A percentile compares a stretch with the other conserved stretches of the same genome.
Evolutionary conservation across 225 moss, liverwort and hornwort species (phyloP).

Genomic region (Sphagnum tenellum): DNA sequence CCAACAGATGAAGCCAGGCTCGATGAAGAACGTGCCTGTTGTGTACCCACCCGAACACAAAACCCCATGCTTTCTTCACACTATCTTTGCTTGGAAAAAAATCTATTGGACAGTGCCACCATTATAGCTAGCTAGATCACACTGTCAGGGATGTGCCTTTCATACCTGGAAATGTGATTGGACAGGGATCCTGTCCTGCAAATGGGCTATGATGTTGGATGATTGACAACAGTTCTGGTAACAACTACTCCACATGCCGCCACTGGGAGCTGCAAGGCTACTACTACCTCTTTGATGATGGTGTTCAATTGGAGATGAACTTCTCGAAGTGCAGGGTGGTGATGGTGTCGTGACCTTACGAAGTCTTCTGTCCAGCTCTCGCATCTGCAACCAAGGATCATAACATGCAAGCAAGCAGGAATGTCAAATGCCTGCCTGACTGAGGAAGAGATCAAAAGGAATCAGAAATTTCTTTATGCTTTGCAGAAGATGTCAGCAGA

Average conservation of each 20-base stretch:
- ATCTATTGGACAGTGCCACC: too few relatives aligned
- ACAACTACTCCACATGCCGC: conserved; percentile 2
- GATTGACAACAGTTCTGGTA: background rate
- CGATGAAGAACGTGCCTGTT: background rate
- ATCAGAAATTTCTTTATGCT: too few relatives aligned
- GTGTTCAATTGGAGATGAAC: conserved; percentile 19
- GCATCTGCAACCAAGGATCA: conserved; percentile 17
- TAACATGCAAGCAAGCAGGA: too few relatives aligned
- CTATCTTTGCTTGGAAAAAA: too few relatives aligned
- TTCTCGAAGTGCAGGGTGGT: conserved; percentile 18
- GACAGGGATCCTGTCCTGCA: conserved; percentile 10
- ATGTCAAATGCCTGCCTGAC: too few relatives aligned
- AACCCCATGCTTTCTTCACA: background rate
- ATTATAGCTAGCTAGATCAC: too few relatives aligned
- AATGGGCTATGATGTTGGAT: conserved; percentile 8
- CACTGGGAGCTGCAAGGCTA: background rate
- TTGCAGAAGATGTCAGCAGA: too few relatives aligned
- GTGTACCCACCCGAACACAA: conserved; percentile 15
- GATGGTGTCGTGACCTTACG: conserved; percentile 42
- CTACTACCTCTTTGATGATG: too few relatives aligned
- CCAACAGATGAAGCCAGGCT: conserved; percentile 17
- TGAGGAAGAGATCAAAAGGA: too few relatives aligned
- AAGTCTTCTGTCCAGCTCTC: conserved; percentile 50
- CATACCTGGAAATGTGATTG: background rate
- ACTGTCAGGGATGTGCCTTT: too few relatives aligned